Conservation (phyloP, 768 basidiomycete species). For the Leccinum imitatum region DNA sequence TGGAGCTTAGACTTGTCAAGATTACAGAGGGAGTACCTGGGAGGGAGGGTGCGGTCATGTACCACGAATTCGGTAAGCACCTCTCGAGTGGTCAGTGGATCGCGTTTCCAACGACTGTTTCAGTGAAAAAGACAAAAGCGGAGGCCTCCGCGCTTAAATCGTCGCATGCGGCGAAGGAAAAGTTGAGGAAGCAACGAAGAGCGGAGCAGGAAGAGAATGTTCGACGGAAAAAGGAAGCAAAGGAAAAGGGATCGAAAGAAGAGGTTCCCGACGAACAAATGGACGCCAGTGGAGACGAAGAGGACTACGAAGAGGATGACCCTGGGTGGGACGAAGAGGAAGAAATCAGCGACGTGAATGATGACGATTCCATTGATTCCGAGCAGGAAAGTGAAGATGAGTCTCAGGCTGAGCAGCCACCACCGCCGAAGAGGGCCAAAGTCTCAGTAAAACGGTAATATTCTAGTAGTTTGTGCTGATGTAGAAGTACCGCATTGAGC, state of each 20-base stretch:
- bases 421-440: constrained; percentile 57
- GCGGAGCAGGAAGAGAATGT: constrained; percentile 94
- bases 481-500: constrained; percentile 5
- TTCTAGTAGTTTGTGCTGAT: neutral
- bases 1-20: constrained; percentile 92
- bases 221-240: constrained; percentile 65
- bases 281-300: constrained; percentile 45
- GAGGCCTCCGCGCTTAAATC: constrained; percentile 66
- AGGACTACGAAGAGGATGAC: constrained; percentile 35
- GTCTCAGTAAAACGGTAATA: constrained; percentile 46
- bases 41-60: constrained; percentile 89
- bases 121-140: constrained; percentile 89
- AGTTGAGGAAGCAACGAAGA: constrained; percentile 70
- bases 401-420: constrained; percentile 36
- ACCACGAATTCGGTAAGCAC: constrained; percentile 86
- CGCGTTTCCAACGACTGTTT: constrained; percentile 8
- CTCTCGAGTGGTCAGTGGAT: neutral
- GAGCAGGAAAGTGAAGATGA: constrained; percentile 51
- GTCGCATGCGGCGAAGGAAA: constrained; percentile 76
- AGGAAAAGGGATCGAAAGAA: constrained; percentile 29
- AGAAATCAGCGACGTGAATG: constrained; percentile 58
- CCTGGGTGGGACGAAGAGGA: constrained; percentile 59
- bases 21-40: constrained; percentile 93
- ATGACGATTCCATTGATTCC: constrained; percentile 40
- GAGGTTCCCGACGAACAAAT: constrained; percentile 40